Evolutionary conservation across 1,284 basidiomycete species (phyloP), one percentile per base, ranked within the genome.

Genomic region (Tetrapyrgos nigripes): DNA sequence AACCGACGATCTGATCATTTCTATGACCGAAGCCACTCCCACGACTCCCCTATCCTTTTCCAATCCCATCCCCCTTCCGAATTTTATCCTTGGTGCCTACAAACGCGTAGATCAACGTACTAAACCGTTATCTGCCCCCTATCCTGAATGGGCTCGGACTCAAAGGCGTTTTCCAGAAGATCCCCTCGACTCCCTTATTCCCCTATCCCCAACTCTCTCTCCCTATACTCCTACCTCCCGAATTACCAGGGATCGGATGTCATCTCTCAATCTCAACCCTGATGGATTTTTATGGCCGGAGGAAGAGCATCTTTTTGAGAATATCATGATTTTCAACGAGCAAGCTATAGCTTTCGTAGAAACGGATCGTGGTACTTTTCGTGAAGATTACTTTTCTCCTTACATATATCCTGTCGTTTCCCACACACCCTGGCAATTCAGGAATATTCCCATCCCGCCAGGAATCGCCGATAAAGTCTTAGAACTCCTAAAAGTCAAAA

Each of bases 391-490:
- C n/a, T n/a, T n/a, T n/a, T n/a, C n/a, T n/a, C n/a, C n/a, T n/a
- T n/a, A 70, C 27, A 65, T 68, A 24, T 76, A 74, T 57, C 58
- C 58, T 1, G 70, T 67, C 0, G 61, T 80, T 8, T 63, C 64
- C 23, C 74, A 79, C 55, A 64, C 59, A 1, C 46, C 55, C 21
- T 57, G 55, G 58, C 53, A 49, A 55, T 59, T 28, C n/a, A 21
- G 27, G 9, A 57, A 57, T 50, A 57, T 57, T 19, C 55, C 31
- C 23, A 63, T 17, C 66, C 71, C 0, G 56, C 61, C 46, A 57
- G 63, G 0, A 53, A 58, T 6, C n/a, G n/a, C n/a, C n/a, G n/a
- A n/a, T n/a, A n/a, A n/a, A n/a, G n/a, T n/a, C n/a, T n/a, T n/a
- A n/a, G 61, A 69, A 1, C 19, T 73, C 1, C 43, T 76, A 3